Evolutionary conservation across 2,329 filamentous ascomycete genomes (phyloP).

Genomic region (Hypoxylon sp.): DNA sequence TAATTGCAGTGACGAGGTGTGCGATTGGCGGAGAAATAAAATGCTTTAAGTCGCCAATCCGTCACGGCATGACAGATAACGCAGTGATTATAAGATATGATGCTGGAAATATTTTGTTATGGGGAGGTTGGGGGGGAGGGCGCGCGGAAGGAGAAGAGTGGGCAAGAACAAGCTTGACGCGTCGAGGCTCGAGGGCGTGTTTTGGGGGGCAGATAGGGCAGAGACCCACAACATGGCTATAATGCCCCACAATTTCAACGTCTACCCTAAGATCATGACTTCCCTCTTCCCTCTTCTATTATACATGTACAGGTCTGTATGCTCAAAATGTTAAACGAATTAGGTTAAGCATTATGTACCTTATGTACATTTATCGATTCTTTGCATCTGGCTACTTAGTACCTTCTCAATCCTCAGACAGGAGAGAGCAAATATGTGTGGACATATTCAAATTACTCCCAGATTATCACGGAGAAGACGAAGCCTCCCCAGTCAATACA

Average conservation of each 20-base stretch:
- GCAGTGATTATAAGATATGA: background rate
- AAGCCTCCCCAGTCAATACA: background rate
- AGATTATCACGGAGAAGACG: background rate
- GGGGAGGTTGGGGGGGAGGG: constrained; percentile 1
- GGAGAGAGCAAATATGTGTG: constrained; percentile 2
- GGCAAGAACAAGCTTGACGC: constrained; percentile 43
- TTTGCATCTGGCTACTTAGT: background rate
- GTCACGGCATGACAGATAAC: constrained; percentile 8
- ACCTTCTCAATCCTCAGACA: background rate
- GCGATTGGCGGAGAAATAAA: constrained; percentile 9
- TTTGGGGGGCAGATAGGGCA: constrained; percentile 12
- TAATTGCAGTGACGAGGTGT: constrained; percentile 1
- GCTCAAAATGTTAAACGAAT: too few species aligned
- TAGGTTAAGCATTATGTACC: too few species aligned
- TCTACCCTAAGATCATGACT: constrained; percentile 1
- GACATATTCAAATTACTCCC: background rate
- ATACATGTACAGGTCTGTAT: background rate
- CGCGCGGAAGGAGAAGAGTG: constrained; percentile 1
- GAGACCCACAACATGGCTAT: constrained; percentile 5
- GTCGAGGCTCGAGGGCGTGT: constrained; percentile 43
- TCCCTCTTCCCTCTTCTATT: background rate
- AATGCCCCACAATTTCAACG: constrained; percentile 4
- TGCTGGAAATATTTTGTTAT: constrained; percentile 22
- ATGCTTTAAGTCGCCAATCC: background rate
- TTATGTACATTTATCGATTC: background rate